Percentiles rank a stretch among this genome's conserved stretches.
phyloP scores from a whole-genome alignment of 2,329 filamentous ascomycete genomes.

The Tolypocladium guangdongense region DNA sequence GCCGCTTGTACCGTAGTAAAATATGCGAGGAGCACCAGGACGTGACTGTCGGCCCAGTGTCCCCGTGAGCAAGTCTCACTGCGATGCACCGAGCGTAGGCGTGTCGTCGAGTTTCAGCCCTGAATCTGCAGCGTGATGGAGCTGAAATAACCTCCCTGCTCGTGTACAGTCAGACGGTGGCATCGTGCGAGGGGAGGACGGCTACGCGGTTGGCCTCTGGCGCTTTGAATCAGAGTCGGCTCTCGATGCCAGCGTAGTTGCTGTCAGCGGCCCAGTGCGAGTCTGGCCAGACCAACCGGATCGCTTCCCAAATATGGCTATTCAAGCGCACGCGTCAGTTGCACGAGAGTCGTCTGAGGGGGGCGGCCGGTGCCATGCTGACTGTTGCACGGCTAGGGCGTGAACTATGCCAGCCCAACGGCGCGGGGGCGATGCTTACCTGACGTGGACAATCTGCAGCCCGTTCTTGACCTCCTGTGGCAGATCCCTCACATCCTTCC shows the following conservation, averaged over 20 bases:
- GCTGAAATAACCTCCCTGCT: not conserved
- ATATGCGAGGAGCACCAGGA: not conserved
- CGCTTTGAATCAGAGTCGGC: slow-evolving; percentile 50
- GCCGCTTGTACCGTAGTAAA: not conserved
- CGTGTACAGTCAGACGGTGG: not conserved
- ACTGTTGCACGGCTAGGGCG: slow-evolving; percentile 2
- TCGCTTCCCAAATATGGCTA: slow-evolving; percentile 89
- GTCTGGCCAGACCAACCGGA: slow-evolving; percentile 86
- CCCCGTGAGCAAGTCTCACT: not conserved
- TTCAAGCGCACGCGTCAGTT: slow-evolving; percentile 18
- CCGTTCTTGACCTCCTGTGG: slow-evolving; percentile 82
- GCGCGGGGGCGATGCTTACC: slow-evolving; percentile 38
- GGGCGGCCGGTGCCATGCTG: not conserved
- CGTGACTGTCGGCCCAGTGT: not conserved
- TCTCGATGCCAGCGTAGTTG: slow-evolving; percentile 60
- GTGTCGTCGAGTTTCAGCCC: not conserved
- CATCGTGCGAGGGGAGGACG: not conserved
- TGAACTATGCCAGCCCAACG: not conserved
- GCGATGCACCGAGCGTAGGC: not conserved
- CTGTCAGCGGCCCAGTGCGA: slow-evolving; percentile 70
- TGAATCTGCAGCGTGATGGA: not conserved
- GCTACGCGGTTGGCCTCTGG: not conserved
- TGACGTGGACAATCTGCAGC: slow-evolving; percentile 79
- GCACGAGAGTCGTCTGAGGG: slow-evolving; percentile 6
- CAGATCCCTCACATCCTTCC: slow-evolving; percentile 85